These are phyloP conservation scores for Naematelia aurantialba DNA, from an alignment of 768 basidiomycete genomes.

Conservation along the genomic window DNA sequence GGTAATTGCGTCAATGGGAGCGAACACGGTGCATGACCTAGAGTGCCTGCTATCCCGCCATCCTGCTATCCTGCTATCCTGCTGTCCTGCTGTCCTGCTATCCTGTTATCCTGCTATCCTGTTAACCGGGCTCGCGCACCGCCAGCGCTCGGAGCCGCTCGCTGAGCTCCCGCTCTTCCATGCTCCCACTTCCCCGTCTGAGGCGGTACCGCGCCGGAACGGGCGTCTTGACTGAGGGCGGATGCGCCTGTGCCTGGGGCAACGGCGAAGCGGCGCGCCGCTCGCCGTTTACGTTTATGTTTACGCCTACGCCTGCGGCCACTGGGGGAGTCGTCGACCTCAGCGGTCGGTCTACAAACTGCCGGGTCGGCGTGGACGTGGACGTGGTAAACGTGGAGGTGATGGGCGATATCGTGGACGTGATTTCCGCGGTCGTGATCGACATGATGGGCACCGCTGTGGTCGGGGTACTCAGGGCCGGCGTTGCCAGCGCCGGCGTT, in stretches of 20 bases:
- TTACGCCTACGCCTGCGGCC: no score
- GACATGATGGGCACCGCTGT: background rate
- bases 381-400: no score
- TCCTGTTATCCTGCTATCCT: no score
- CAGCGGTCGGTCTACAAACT: background rate
- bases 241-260: no score
- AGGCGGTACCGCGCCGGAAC: background rate
- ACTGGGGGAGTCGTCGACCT: constrained; percentile 1
- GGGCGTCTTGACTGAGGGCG: constrained; percentile 2
- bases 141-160: constrained; percentile 30
- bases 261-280: background rate
- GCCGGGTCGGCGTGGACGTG: no score
- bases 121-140: background rate
- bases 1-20: no score
- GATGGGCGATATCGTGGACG: background rate
- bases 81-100: no score
- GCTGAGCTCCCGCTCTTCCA: constrained; percentile 37
- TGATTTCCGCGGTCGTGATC: no score
- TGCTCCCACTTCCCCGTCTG: constrained; percentile 25
- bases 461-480: constrained; percentile 1
- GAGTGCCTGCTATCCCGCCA: no score
- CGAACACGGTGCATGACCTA: no score
- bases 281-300: no score
- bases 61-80: no score
- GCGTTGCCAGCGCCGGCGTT: background rate